Conservation (phyloP, 2,329 filamentous ascomycete species). For the Verticillium klebahnii region DNA sequence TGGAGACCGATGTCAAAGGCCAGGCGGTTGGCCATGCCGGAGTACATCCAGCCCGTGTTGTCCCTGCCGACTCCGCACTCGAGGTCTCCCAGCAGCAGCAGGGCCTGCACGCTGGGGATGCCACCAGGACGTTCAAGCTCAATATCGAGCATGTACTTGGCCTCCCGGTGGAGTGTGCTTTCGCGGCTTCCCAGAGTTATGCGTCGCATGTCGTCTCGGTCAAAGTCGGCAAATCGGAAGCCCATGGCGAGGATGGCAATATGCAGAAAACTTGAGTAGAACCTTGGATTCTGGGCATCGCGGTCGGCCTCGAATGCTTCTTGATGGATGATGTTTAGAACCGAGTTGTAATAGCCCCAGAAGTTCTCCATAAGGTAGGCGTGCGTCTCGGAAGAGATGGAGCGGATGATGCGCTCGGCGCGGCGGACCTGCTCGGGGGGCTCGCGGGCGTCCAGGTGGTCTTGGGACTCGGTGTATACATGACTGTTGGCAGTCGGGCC, state of each 20-base stretch:
- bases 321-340: conserved; percentile 44
- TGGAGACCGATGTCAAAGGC: conserved; percentile 46
- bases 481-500: conserved; percentile 50
- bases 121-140: conserved; percentile 48
- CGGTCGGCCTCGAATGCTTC: conserved; percentile 43
- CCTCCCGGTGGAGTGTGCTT: conserved; percentile 47
- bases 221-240: conserved; percentile 44
- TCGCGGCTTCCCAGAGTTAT: conserved; percentile 41
- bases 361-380: conserved; percentile 48
- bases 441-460: conserved; percentile 29
- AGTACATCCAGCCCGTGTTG: conserved; percentile 51
- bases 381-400: conserved; percentile 39
- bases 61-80: conserved; percentile 50
- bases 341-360: conserved; percentile 46
- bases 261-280: conserved; percentile 49
- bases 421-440: conserved; percentile 39
- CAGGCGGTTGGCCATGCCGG: conserved; percentile 42
- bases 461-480: conserved; percentile 37
- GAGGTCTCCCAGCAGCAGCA: conserved; percentile 46
- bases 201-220: conserved; percentile 41
- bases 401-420: conserved; percentile 42
- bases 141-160: conserved; percentile 48
- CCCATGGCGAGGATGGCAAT: conserved; percentile 48
- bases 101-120: conserved; percentile 46
- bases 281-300: conserved; percentile 38